A percentile compares a stretch with the other conserved stretches of the same genome.
Evolutionary conservation across 1,284 basidiomycete species (phyloP).

Genomic region (Amylostereum areolatum): DNA sequence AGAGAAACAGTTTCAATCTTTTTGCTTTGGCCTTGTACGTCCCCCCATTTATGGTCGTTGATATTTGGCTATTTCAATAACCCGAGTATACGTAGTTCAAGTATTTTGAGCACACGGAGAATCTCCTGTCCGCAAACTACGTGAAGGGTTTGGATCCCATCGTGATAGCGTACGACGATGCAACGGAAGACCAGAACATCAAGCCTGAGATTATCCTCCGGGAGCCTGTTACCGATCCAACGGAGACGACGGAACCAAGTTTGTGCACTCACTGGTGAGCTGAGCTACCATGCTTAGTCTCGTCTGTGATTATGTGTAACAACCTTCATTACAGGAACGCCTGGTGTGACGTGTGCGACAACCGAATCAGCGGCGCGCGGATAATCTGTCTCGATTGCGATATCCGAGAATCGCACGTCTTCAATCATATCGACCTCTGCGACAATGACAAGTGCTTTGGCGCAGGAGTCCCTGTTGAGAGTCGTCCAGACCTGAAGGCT

Average conservation of each 20-base stretch:
- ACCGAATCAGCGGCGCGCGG: slow-evolving; percentile 4
- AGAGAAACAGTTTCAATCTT: slow-evolving; percentile 11
- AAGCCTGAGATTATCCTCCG: slow-evolving; percentile 4
- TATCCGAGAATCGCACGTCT: not conserved
- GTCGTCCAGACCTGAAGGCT: slow-evolving; percentile 2
- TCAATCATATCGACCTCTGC: slow-evolving; percentile 8
- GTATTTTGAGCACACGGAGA: not conserved
- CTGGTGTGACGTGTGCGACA: slow-evolving; percentile 5
- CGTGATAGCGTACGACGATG: slow-evolving; percentile 1
- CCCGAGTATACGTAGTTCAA: slow-evolving; percentile 7
- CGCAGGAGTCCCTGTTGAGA: not conserved
- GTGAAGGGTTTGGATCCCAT: not conserved
- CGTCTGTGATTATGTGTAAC: not conserved
- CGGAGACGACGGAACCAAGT: slow-evolving; percentile 5
- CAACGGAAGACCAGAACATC: slow-evolving; percentile 5
- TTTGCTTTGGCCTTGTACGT: slow-evolving; percentile 10
- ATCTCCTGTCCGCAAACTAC: slow-evolving; percentile 7
- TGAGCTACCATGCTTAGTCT: slow-evolving; percentile 3
- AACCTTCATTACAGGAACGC: not conserved
- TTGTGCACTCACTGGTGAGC: not conserved
- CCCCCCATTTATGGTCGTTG: not conserved
- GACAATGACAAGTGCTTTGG: not conserved
- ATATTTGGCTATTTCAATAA: not conserved
- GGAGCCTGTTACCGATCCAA: slow-evolving; percentile 7
- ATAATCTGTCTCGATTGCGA: slow-evolving; percentile 12